A percentile compares a stretch with the other conserved stretches of the same genome.
phyloP scores from a whole-genome alignment of 345 rosid genomes.

The Aquilaria sinensis region DNA sequence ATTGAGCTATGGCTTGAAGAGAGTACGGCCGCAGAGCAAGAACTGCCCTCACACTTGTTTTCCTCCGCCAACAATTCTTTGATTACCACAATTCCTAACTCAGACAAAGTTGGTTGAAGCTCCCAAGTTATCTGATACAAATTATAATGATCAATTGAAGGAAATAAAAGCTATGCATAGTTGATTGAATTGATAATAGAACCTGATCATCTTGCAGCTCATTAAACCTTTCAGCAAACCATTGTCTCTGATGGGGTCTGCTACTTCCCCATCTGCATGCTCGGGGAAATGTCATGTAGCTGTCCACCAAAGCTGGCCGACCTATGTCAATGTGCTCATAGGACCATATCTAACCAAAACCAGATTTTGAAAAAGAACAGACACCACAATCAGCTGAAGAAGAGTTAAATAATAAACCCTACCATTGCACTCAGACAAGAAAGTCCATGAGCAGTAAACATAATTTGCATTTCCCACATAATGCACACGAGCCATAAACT shows the following conservation, averaged over 20 bases:
- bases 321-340: constrained; percentile 42
- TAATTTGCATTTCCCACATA: no score
- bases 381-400: neutral
- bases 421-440: neutral
- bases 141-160: constrained; percentile 4
- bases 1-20: constrained; percentile 11
- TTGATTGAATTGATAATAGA: neutral
- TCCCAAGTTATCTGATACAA: constrained; percentile 29
- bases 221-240: constrained; percentile 22
- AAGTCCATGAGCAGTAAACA: no score
- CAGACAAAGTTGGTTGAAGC: constrained; percentile 27
- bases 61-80: constrained; percentile 18
- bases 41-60: constrained; percentile 1
- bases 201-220: constrained; percentile 37
- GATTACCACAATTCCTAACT: constrained; percentile 21
- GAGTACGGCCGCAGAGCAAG: neutral
- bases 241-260: constrained; percentile 24
- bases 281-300: constrained; percentile 26
- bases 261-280: constrained; percentile 38
- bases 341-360: constrained; percentile 28
- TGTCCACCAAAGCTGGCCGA: constrained; percentile 26
- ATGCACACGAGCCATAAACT: no score
- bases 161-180: neutral
- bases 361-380: neutral
- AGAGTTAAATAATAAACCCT: neutral